Percentiles rank a stretch among this genome's conserved stretches.
These are phyloP conservation scores for Termitomyces bulborhizus DNA, from an alignment of 768 basidiomycete genomes.

Conservation along the genomic window DNA sequence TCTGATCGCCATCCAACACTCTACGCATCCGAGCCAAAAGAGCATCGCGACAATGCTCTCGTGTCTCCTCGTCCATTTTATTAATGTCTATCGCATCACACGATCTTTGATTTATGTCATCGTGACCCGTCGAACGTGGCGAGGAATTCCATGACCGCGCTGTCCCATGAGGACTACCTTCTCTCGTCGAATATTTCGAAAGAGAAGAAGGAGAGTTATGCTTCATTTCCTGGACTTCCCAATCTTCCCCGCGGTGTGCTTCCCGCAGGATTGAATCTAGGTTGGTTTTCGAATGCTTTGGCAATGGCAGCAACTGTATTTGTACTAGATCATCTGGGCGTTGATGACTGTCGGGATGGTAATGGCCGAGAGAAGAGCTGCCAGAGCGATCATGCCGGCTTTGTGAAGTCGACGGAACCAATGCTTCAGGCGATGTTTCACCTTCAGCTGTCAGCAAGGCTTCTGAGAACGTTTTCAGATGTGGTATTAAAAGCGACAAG, in stretches of 20 bases:
- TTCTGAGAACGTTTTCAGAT: background rate
- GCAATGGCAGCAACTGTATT: background rate
- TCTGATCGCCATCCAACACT: slow-evolving; percentile 6
- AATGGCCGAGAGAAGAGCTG: background rate
- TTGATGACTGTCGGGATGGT: background rate
- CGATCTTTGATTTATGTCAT: background rate
- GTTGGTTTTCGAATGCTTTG: background rate
- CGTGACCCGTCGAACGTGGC: background rate
- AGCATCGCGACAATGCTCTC: slow-evolving; percentile 5
- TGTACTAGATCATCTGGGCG: background rate
- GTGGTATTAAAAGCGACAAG: background rate
- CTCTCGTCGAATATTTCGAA: background rate
- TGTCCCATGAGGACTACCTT: background rate
- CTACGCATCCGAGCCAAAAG: slow-evolving; percentile 6
- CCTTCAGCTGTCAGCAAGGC: background rate
- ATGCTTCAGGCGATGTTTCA: background rate
- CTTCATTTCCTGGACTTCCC: background rate
- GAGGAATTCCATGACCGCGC: background rate
- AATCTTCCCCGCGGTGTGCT: background rate
- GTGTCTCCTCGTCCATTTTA: slow-evolving; percentile 1
- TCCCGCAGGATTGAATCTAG: background rate
- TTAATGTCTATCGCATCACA: background rate
- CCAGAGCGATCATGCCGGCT: background rate
- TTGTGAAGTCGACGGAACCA: background rate
- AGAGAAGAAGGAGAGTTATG: background rate